Evolutionary conservation across 345 rosid species (phyloP).

Genomic region (Euphorbia tirucalli): DNA sequence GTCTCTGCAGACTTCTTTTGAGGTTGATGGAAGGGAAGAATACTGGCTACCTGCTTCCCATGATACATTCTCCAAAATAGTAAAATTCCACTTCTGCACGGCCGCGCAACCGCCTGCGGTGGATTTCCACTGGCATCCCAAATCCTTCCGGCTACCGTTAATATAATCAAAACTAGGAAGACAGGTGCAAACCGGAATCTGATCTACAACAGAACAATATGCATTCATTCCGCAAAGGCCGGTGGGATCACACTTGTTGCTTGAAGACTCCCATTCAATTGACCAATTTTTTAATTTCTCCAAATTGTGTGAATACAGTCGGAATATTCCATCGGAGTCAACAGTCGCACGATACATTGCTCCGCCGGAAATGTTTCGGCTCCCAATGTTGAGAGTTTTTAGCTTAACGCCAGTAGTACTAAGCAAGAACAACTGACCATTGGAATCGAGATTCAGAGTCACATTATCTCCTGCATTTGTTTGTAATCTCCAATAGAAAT

Average conservation of each 20-base stretch:
- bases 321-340: conserved; percentile 22
- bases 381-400: not conserved
- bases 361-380: not conserved
- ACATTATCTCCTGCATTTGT: not conserved
- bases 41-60: not conserved
- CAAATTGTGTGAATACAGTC: conserved; percentile 25
- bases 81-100: not conserved
- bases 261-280: not conserved
- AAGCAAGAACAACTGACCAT: not conserved
- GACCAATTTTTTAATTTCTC: not conserved
- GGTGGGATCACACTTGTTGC: conserved; percentile 1
- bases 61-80: not conserved
- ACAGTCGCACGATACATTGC: conserved; percentile 19
- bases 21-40: not conserved
- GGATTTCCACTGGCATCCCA: not conserved
- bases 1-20: not conserved
- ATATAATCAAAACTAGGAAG: conserved; percentile 2
- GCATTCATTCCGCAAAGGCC: not conserved
- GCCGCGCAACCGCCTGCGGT: not conserved
- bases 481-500: conserved; percentile 18
- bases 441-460: not conserved
- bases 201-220: not conserved
- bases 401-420: not conserved
- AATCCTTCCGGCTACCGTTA: not conserved
- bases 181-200: not conserved